phyloP scores from a whole-genome alignment of 768 basidiomycete species.

The Suillus clintonianus region DNA sequence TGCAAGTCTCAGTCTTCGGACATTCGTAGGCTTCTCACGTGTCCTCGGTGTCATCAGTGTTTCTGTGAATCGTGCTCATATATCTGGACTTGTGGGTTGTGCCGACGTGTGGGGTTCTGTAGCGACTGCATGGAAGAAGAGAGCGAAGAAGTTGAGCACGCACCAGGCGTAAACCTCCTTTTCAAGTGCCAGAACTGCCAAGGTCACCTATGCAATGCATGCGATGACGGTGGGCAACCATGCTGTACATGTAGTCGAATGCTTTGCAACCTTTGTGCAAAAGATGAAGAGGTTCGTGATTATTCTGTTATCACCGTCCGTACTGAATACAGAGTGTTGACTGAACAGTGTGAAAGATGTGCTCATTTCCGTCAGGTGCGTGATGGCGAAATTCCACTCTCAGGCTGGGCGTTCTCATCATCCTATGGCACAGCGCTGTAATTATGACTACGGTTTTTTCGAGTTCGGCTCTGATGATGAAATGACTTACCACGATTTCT shows the following conservation, averaged over 20 bases:
- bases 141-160: neutral
- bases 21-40: neutral
- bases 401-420: neutral
- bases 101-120: slow-evolving; percentile 1
- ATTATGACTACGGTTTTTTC: neutral
- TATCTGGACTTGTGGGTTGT: neutral
- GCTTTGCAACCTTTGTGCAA: neutral
- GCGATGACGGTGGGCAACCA: neutral
- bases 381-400: neutral
- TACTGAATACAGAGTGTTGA: neutral
- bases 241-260: neutral
- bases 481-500: neutral
- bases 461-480: neutral
- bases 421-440: neutral
- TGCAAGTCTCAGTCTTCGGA: neutral
- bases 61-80: neutral
- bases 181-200: neutral
- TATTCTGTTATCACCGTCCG: neutral
- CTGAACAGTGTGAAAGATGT: neutral
- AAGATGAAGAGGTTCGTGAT: neutral
- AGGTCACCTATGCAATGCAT: neutral
- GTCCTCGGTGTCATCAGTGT: neutral
- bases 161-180: neutral
- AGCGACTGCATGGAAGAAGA: slow-evolving; percentile 5
- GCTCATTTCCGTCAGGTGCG: neutral